A percentile compares a stretch with the other conserved stretches of the same genome.
phyloP scores from a whole-genome alignment of 148 eudicot species.

The Chenopodium suecicum region DNA sequence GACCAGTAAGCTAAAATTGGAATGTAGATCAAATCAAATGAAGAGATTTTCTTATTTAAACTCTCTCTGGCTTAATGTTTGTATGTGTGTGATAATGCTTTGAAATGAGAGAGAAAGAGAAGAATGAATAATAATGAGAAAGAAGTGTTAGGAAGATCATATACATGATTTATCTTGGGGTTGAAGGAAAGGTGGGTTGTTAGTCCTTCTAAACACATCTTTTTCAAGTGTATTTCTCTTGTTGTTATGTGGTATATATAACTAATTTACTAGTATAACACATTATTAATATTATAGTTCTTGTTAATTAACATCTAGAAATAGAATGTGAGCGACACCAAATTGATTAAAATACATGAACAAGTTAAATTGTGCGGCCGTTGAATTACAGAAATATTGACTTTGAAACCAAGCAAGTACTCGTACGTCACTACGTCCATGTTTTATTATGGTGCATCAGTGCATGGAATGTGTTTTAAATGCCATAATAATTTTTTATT shows the following conservation, averaged over 20 bases:
- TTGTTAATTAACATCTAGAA: neutral
- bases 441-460: neutral
- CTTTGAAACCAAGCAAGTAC: slow-evolving; percentile 1
- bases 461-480: neutral
- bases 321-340: neutral
- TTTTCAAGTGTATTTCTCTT: neutral
- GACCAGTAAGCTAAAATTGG: no score
- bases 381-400: neutral
- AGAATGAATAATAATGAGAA: neutral
- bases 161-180: neutral
- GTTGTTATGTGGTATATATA: neutral
- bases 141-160: neutral
- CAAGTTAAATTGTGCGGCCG: neutral
- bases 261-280: neutral
- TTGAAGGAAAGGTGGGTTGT: slow-evolving; percentile 10
- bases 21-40: no score
- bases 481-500: no score
- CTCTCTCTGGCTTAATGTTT: neutral
- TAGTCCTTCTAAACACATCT: slow-evolving; percentile 6
- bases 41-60: no score
- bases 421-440: neutral
- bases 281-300: no score
- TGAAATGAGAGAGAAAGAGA: neutral
- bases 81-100: neutral
- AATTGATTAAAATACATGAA: neutral